phyloP scores from a whole-genome alignment of 2,329 filamentous ascomycete genomes.

The Curvularia sp. region DNA sequence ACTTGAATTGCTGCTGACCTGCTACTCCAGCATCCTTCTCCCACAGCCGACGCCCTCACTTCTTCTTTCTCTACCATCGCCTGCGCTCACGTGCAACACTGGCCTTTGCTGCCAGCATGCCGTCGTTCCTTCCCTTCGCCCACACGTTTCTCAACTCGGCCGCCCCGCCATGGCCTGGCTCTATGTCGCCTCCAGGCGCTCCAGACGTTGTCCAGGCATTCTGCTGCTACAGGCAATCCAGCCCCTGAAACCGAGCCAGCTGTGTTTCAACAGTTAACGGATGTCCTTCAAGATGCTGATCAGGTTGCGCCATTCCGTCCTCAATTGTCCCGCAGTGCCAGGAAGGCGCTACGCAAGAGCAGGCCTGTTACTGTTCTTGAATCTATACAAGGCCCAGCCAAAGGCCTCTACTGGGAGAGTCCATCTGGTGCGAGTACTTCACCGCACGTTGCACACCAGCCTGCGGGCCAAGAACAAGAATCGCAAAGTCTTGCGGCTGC shows the following conservation, averaged over 20 bases:
- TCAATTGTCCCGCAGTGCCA: constrained; percentile 21
- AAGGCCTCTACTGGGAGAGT: constrained; percentile 29
- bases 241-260: background rate
- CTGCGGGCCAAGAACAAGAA: background rate
- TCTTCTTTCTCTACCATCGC: background rate
- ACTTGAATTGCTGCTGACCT: background rate
- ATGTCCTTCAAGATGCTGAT: background rate
- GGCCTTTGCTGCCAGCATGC: background rate
- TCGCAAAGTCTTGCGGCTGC: background rate
- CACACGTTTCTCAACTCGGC: background rate
- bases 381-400: constrained; percentile 25
- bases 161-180: background rate
- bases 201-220: constrained; percentile 1
- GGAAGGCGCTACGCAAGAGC: constrained; percentile 32
- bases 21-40: constrained; percentile 6
- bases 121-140: background rate
- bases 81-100: background rate
- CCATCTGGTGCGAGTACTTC: constrained; percentile 20
- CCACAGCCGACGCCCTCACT: background rate
- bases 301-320: constrained; percentile 16
- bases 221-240: constrained; percentile 1
- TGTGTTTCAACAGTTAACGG: background rate
- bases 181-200: constrained; percentile 12
- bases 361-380: constrained; percentile 32
- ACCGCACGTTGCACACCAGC: constrained; percentile 19